A percentile compares a stretch with the other conserved stretches of the same genome.
Evolutionary conservation across 192 early-diverging fungal genomes (phyloP).

Genomic region (Dimargaris cristalligena): DNA sequence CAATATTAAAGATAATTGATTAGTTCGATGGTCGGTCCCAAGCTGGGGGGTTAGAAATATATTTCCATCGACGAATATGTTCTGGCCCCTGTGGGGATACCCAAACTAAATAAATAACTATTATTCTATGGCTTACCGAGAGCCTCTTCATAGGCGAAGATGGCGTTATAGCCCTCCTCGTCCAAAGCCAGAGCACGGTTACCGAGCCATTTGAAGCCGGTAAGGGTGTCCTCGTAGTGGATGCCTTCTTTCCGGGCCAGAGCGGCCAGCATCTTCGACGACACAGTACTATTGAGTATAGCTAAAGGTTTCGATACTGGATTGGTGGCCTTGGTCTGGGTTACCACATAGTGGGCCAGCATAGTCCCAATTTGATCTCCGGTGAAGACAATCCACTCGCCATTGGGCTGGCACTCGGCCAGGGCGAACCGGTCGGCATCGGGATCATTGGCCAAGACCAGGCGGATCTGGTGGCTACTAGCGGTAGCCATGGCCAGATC

Average conservation of each 20-base stretch:
- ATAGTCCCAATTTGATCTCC: conserved; percentile 85
- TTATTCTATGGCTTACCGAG: conserved; percentile 48
- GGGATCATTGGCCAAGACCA: conserved; percentile 88
- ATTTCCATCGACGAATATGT: too few species aligned
- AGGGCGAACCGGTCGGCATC: conserved; percentile 85
- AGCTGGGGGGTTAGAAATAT: too few species aligned
- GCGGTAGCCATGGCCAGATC: conserved; percentile 54
- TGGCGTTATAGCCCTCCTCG: conserved; percentile 40
- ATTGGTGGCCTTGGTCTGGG: conserved; percentile 30
- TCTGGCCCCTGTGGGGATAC: too few species aligned
- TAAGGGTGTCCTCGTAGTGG: conserved; percentile 77
- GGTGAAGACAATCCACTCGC: conserved; percentile 63
- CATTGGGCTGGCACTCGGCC: conserved; percentile 56
- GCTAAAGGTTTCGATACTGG: conserved; percentile 43
- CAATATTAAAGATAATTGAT: too few species aligned
- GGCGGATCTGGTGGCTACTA: conserved; percentile 25
- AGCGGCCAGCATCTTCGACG: conserved; percentile 62
- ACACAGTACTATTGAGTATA: conserved; percentile 75
- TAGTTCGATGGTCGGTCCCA: too few species aligned
- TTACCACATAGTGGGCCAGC: conserved; percentile 45
- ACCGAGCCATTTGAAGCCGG: conserved; percentile 93
- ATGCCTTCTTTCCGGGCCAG: conserved; percentile 62
- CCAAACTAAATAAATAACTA: too few species aligned
- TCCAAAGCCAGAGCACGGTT: conserved; percentile 59
- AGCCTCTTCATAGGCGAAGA: conserved; percentile 89